Percentiles rank a stretch among this genome's conserved stretches.
Conservation (phyloP, 1,284 basidiomycete genomes). For the Malassezia dermatis region DNA sequence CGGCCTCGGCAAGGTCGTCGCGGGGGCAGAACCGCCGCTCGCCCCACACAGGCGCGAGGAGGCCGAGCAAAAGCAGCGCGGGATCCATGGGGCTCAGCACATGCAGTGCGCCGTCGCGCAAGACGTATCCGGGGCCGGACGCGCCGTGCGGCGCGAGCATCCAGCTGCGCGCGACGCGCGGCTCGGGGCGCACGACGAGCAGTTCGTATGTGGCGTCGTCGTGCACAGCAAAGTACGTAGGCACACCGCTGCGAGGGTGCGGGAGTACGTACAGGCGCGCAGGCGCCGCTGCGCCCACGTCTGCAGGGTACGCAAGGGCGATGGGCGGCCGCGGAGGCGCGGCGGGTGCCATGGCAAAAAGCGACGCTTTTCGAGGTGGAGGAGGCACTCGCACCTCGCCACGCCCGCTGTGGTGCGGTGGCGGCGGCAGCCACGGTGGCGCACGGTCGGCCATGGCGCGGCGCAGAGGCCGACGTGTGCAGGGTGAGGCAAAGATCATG, state of each 20-base stretch:
- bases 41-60: neutral
- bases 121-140: neutral
- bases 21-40: neutral
- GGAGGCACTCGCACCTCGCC: neutral
- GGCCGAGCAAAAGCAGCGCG: conserved; percentile 9
- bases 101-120: conserved; percentile 10
- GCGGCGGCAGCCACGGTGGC: no score
- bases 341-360: neutral
- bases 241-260: conserved; percentile 8
- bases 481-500: no score
- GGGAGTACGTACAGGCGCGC: conserved; percentile 9
- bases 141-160: neutral
- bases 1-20: conserved; percentile 13
- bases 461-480: no score
- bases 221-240: conserved; percentile 7
- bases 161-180: conserved; percentile 7
- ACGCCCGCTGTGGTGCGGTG: neutral
- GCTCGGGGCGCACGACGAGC: conserved; percentile 7
- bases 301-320: conserved; percentile 1
- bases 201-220: conserved; percentile 9
- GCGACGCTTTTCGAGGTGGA: neutral
- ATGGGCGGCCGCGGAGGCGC: neutral
- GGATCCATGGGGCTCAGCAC: conserved; percentile 16
- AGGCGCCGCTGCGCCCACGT: neutral
- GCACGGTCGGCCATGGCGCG: neutral